A percentile compares a stretch with the other conserved stretches of the same genome.
Evolutionary conservation across 768 basidiomycete species (phyloP).

Genomic region (Xerocomellus chrysenteron): DNA sequence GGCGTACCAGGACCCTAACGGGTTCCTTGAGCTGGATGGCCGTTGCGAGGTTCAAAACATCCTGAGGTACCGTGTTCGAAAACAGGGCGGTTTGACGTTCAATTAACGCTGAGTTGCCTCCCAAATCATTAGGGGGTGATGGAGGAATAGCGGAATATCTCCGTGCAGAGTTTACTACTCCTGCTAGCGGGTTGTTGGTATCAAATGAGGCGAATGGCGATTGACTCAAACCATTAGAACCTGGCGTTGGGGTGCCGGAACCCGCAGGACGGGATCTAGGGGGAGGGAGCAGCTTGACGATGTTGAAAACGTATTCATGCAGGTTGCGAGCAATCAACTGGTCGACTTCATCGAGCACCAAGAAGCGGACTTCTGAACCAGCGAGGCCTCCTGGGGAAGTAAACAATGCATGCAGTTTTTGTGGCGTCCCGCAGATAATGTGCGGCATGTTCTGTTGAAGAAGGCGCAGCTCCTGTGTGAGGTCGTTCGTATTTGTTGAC

Average conservation of each 20-base stretch:
- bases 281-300: constrained; percentile 90
- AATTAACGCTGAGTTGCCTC: constrained; percentile 38
- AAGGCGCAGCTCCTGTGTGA: constrained; percentile 73
- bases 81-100: constrained; percentile 94
- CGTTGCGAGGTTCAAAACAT: constrained; percentile 93
- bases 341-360: constrained; percentile 97
- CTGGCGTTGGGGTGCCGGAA: constrained; percentile 35
- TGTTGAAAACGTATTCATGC: constrained; percentile 91
- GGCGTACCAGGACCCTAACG: constrained; percentile 93
- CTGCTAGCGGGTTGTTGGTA: constrained; percentile 34
- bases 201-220: constrained; percentile 50
- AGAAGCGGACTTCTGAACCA: constrained; percentile 86
- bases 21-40: constrained; percentile 94
- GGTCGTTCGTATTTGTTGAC: constrained; percentile 58
- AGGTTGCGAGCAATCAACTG: constrained; percentile 96
- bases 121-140: constrained; percentile 43
- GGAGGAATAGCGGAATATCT: constrained; percentile 58
- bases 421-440: constrained; percentile 95
- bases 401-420: constrained; percentile 92
- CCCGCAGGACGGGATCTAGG: constrained; percentile 65
- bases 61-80: constrained; percentile 97
- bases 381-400: constrained; percentile 71
- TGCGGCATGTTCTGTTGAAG: constrained; percentile 93
- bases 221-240: constrained; percentile 34
- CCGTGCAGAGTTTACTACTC: constrained; percentile 43